Evolutionary conservation across 768 basidiomycete species (phyloP).

Genomic region (Lentinula raphanica): DNA sequence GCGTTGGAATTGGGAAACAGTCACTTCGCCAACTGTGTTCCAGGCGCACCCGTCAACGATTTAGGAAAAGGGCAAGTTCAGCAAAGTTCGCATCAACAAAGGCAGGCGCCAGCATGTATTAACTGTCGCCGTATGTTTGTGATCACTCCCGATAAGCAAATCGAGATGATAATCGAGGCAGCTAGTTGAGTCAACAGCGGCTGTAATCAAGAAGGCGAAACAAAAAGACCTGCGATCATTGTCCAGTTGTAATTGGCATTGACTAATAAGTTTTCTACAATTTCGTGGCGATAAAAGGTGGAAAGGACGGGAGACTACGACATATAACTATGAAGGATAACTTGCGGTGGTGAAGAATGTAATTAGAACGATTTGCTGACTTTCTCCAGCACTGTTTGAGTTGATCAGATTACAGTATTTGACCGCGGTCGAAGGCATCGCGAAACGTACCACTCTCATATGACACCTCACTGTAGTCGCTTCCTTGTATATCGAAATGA

Average conservation of each 20-base stretch:
- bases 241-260: not conserved
- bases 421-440: not conserved
- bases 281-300: not conserved
- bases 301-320: not conserved
- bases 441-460: constrained; percentile 56
- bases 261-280: constrained; percentile 3
- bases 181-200: not conserved
- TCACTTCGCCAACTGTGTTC: no score
- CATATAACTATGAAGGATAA: not conserved
- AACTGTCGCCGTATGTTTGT: no score
- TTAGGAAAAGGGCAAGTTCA: no score
- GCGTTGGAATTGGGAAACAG: no score
- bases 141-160: not conserved
- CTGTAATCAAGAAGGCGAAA: not conserved
- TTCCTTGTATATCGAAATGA: constrained; percentile 79
- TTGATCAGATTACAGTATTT: not conserved
- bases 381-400: constrained; percentile 27
- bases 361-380: constrained; percentile 22
- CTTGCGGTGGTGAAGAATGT: not conserved
- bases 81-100: no score
- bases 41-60: no score
- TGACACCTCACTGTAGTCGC: constrained; percentile 68
- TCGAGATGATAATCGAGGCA: not conserved
- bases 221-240: not conserved
- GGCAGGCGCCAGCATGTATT: no score